Evolutionary conservation across 768 basidiomycete species (phyloP).

Genomic region (Pulveroboletus sp.): DNA sequence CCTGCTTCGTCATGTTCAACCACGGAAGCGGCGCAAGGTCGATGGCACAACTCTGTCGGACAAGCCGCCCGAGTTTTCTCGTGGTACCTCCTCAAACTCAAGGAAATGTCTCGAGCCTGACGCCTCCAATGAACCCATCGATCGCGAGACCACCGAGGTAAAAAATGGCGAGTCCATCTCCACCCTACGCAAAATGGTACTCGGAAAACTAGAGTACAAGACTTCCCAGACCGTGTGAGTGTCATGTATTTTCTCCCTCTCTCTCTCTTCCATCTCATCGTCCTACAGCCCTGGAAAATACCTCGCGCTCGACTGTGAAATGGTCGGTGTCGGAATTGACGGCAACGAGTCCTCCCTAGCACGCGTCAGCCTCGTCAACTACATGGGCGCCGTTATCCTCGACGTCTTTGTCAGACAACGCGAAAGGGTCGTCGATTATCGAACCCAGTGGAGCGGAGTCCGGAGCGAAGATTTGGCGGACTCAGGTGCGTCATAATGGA

Average conservation of each 20-base stretch:
- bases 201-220: slow-evolving; percentile 42
- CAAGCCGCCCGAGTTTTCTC: background rate
- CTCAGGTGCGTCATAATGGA: slow-evolving; percentile 37
- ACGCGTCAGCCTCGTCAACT: slow-evolving; percentile 89
- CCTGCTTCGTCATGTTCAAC: slow-evolving; percentile 6
- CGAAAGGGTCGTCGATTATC: slow-evolving; percentile 88
- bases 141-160: slow-evolving; percentile 23
- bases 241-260: background rate
- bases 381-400: slow-evolving; percentile 71
- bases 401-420: slow-evolving; percentile 86
- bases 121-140: slow-evolving; percentile 8
- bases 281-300: slow-evolving; percentile 61
- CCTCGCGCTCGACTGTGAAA: slow-evolving; percentile 91
- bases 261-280: slow-evolving; percentile 7
- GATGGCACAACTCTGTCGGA: slow-evolving; percentile 1
- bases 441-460: slow-evolving; percentile 88
- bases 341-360: slow-evolving; percentile 83
- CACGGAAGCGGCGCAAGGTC: slow-evolving; percentile 21
- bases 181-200: slow-evolving; percentile 50
- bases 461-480: slow-evolving; percentile 68
- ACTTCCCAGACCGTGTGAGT: slow-evolving; percentile 46
- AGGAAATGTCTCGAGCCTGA: background rate
- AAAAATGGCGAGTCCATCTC: slow-evolving; percentile 50
- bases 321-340: slow-evolving; percentile 92
- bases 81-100: slow-evolving; percentile 7